Evolutionary conservation across 805 yeast species (phyloP), one percentile per base, ranked within the genome.

Genomic region (Spathaspora girioi): DNA sequence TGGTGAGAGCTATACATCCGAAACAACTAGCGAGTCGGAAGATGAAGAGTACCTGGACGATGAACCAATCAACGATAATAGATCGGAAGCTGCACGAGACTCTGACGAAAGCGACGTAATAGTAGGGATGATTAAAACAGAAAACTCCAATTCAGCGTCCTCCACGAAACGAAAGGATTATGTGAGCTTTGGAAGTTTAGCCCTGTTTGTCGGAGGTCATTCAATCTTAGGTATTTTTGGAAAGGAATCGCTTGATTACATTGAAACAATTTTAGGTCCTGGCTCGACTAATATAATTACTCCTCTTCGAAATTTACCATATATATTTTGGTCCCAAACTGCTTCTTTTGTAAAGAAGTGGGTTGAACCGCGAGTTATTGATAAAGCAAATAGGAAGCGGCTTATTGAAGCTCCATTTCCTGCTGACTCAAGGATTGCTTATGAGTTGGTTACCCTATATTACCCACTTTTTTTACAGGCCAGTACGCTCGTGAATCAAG

Each of bases 211-310:
- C 38, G 77, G 75, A 7, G 57, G 67, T 26, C 77, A 73, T 51
- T 70, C 76, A 14, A 62, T 69, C 38, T 50, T 70, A 49, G 61
- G 68, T 32, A 65, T 72, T 4, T 66, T 71, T 45, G 70, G 76
- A 2, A 59, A 62, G 14, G 66, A 66, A 47, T 69, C 73, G 11
- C 50, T 71, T 51, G 60, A 57, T 23, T 71, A 70, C 69, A 65
- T 73, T 38, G 60, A 59, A 26, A 54, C 52, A 8, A 56, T 61
- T 23, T 55, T 73, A 14, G 65, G 66, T 0, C 57, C 61, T 1
- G 55, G 63, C 14, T 53, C 48, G 3, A 15, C 7, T 17, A 50
- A 59, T 19, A 49, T 61, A 12, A 48, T 66, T 9, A 47, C 54
- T 6, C 73, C 74, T 11, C 54, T 73, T 20, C 54, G 59, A 19